Conservation (phyloP, 352 stramenopile species). For the Pythium grandisporangium region DNA sequence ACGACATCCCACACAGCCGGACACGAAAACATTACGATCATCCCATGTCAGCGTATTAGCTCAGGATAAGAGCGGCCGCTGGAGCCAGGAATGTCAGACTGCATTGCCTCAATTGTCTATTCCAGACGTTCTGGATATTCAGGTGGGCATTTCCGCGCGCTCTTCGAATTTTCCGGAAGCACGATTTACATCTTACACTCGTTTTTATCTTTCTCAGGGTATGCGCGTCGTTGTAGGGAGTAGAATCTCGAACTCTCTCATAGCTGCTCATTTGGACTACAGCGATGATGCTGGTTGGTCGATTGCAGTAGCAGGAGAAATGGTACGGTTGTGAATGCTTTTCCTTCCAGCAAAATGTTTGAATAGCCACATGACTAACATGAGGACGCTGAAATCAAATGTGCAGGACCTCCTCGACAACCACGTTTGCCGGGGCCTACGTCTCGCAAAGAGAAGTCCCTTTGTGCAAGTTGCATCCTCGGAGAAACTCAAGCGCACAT, state of each 20-base stretch:
- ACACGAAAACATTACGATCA: conserved; percentile 2
- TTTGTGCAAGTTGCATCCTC: conserved; percentile 45
- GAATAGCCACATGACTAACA: neutral
- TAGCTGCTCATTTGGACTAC: conserved; percentile 23
- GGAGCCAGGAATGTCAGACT: conserved; percentile 1
- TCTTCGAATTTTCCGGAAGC: neutral
- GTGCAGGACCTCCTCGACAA: conserved; percentile 30
- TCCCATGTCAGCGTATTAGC: neutral
- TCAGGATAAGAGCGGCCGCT: neutral
- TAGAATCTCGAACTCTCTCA: conserved; percentile 22
- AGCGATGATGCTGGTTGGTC: conserved; percentile 20
- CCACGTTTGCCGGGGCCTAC: conserved; percentile 39
- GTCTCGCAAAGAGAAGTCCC: conserved; percentile 23
- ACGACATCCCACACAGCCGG: neutral
- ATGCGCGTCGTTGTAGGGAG: conserved; percentile 32
- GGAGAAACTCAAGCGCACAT: conserved; percentile 33
- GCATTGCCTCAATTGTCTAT: conserved; percentile 5
- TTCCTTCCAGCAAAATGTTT: neutral
- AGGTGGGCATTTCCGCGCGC: too few relatives aligned
- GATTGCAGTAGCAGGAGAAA: conserved; percentile 20
- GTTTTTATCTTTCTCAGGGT: conserved; percentile 11
- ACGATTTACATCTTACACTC: neutral
- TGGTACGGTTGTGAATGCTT: conserved; percentile 14
- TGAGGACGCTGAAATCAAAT: neutral
- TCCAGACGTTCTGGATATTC: conserved; percentile 21